Base-by-base conservation (phyloP, 805 yeast species). In the Debaryomyces tyrocola region DNA sequence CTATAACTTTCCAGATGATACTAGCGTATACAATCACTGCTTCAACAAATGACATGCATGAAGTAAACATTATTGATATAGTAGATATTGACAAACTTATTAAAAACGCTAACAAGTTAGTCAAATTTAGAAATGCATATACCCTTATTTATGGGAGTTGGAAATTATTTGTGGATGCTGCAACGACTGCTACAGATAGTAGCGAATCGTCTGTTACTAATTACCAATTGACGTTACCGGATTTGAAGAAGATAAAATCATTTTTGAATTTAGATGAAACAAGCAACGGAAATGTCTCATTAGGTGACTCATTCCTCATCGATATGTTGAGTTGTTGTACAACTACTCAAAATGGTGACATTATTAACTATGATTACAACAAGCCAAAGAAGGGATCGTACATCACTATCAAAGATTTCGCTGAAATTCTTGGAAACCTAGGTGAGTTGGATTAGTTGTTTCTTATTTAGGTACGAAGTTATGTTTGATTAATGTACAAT, bases 51-150 rank as follows among this genome's bases (percentile, higher is more conserved):
- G 51, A 50, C 14, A 37, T 52, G 1, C 47, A 48, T 21, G 66
- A 63, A 18, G 11, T 28, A 18, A 28, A 17, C n/a, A 58, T 67
- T 8, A 56, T 72, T 6, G 78, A 73, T 47, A 62, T 73, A 4
- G 57, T 73, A 12, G 77, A 73, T 49, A 59, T 73, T 21, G 76
- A 72, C 44, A 73, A 72, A 51, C 56, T 73, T 21, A 57, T 70
- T 12, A 33, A 37, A 17, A 59, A 64, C 45, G 49, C 56, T 36
- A 56, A 52, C 36, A 59, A 60, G 40, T 57, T 73, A 15, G 44
- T 72, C 15, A 60, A 62, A 46, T 69, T 68, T 46, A 48, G 75
- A 37, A 61, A 73, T 49, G 54, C 66, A 33, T 64, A 56, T 43
- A 37, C 29, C 12, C 50, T 48, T 10, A 72, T 73, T 4, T 42